These are phyloP conservation scores for Candida yuanshanica DNA, from an alignment of 805 yeast genomes.

Conservation along the genomic window DNA sequence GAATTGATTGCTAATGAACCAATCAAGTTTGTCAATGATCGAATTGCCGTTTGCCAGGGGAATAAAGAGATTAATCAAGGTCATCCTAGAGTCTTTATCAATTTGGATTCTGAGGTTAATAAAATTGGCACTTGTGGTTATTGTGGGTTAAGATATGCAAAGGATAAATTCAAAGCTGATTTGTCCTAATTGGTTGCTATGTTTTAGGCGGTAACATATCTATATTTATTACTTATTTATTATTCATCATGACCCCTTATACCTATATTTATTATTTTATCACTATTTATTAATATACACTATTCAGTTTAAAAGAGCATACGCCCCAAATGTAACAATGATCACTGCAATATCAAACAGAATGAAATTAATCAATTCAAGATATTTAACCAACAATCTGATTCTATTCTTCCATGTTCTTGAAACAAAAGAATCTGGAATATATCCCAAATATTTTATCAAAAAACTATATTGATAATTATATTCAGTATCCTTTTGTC, in stretches of 20 bases:
- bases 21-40: conserved; percentile 48
- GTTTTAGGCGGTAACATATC: neutral
- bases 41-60: conserved; percentile 81
- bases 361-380: conserved; percentile 17
- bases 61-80: conserved; percentile 69
- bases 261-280: conserved; percentile 7
- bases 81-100: conserved; percentile 78
- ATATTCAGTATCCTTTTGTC: conserved; percentile 15
- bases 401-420: conserved; percentile 14
- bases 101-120: conserved; percentile 58
- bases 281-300: neutral
- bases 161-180: conserved; percentile 15
- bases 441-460: conserved; percentile 14
- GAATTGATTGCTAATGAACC: conserved; percentile 77
- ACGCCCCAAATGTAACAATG: conserved; percentile 17
- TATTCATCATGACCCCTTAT: conserved; percentile 1
- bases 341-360: conserved; percentile 21
- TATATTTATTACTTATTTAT: conserved; percentile 2
- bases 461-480: conserved; percentile 19
- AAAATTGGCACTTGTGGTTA: conserved; percentile 72
- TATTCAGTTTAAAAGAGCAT: conserved; percentile 14
- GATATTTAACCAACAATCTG: conserved; percentile 20
- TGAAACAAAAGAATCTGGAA: conserved; percentile 18
- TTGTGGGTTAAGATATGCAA: conserved; percentile 63
- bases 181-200: conserved; percentile 7